Base-by-base conservation (phyloP, 2,329 filamentous ascomycete species). In the Simplicillium sp. region DNA sequence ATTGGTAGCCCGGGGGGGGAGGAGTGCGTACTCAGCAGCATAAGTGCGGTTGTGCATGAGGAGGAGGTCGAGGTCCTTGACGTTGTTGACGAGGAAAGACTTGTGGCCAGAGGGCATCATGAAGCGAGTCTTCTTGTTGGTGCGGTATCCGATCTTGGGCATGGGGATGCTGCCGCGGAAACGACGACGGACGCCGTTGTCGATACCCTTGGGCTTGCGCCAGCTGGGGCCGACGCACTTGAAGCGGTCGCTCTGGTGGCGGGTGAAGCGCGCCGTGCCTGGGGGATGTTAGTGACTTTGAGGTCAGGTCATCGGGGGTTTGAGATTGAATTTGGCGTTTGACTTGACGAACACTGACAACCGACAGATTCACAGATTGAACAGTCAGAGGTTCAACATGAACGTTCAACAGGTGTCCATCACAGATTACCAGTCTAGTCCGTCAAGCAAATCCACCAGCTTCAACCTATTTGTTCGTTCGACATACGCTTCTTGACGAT, bases 171-270 rank as follows among this genome's bases (percentile, higher is more conserved):
- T 87, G 64, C 92, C 87, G 74, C 87, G 88, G 80, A 98, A 98
- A 57, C 92, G 87, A 79, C 92, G 82, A 68, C 92, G 86, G 67
- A 98, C 90, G 63, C 86, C 77, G 78, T 89, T 94, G 76, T 98
- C 92, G 72, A 98, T 98, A 87, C 92, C 92, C 87, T 98, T 98
- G 58, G 92, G 92, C 81, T 97, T 98, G 75, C 92, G 85, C 92
- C 92, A 98, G 79, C 80, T 83, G 56, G 84, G 67, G 65, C 77
- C 82, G 57, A 97, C 82, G 67, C 92, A 83, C 76, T 82, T 95
- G 79, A 94, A 98, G 67, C 83, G 83, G 73, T 97, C 92, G 71
- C 80, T 86, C 82, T 98, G 92, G 77, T 98, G 92, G 68, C 92
- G 86, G 73, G 80, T 82, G 84, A 97, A 98, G 75, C 77, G 80